phyloP scores from a whole-genome alignment of 805 yeast species.

The Zygosaccharomyces lentus region DNA sequence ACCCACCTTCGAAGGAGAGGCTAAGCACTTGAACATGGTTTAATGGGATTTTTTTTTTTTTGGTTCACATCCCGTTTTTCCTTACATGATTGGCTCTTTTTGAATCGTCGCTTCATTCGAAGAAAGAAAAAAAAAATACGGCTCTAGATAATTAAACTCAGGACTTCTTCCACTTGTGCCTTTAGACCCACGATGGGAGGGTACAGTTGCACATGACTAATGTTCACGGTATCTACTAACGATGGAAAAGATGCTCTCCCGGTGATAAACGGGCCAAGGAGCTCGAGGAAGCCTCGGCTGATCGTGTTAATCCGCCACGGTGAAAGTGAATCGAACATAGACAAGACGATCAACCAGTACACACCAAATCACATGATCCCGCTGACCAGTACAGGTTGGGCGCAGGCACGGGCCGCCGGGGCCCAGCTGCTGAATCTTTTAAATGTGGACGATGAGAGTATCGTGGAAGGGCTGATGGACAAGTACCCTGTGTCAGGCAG shows the following conservation, averaged over 20 bases:
- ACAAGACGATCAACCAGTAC: constrained; percentile 71
- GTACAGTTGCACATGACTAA: neutral
- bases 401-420: constrained; percentile 61
- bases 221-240: neutral
- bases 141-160: neutral
- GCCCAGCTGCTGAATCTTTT: constrained; percentile 36
- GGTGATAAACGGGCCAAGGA: neutral
- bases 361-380: constrained; percentile 79
- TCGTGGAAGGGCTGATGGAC: constrained; percentile 20
- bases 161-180: neutral
- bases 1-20: neutral
- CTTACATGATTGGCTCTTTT: neutral
- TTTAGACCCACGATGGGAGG: neutral
- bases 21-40: neutral
- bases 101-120: neutral
- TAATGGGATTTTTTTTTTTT: neutral
- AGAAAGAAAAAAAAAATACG: neutral
- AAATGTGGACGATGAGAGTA: constrained; percentile 24
- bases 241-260: neutral
- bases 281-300: constrained; percentile 42
- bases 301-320: constrained; percentile 86
- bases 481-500: constrained; percentile 16
- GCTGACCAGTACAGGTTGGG: constrained; percentile 65
- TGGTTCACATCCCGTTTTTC: neutral
- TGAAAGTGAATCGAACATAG: constrained; percentile 85